Base-by-base conservation (phyloP, 148 eudicot species). In the Linanthus parryae region DNA sequence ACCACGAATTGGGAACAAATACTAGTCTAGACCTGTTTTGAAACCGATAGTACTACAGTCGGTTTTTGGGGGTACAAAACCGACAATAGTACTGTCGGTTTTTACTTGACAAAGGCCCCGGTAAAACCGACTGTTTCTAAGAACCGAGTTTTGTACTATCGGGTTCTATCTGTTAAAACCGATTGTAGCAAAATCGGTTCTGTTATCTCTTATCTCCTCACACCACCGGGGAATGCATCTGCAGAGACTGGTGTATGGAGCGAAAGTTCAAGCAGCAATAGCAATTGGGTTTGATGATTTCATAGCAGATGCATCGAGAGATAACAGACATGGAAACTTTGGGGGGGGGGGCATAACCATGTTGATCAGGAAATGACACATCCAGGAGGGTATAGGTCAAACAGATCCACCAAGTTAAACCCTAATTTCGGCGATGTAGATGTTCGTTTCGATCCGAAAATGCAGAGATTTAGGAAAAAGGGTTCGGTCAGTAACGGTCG, bases 191-290 rank as follows among this genome's bases (percentile, higher is more conserved):
- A n/a, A n/a, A n/a, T n/a, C n/a, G n/a, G n/a, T n/a, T n/a, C n/a
- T n/a, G n/a, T n/a, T n/a, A n/a, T n/a, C n/a, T n/a, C n/a, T n/a
- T n/a, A n/a, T n/a, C n/a, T n/a, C n/a, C n/a, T n/a, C n/a, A n/a
- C n/a, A n/a, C n/a, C n/a, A n/a, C n/a, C n/a, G n/a, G n/a, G n/a
- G n/a, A n/a, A n/a, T n/a, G n/a, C n/a, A n/a, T n/a, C n/a, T 37
- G 62, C 73, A 81, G 88, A 81, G 88, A 27, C 57, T 81, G 65
- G 88, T 81, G 15, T 81, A 74, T 34, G 88, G 83, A 5, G 87
- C 87, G 13, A 81, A 84, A 69, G 94, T 88, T 9, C 88, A 84
- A 63, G 94, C 94, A 41, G 94, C 88, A 31, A 81, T 81, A 37
- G 82, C 88, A 14, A 71, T 84, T 6, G 94, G 94, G 19, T 81